These are phyloP conservation scores for Bremia lactucae DNA, from an alignment of 352 stramenopile genomes.

Conservation along the genomic window DNA sequence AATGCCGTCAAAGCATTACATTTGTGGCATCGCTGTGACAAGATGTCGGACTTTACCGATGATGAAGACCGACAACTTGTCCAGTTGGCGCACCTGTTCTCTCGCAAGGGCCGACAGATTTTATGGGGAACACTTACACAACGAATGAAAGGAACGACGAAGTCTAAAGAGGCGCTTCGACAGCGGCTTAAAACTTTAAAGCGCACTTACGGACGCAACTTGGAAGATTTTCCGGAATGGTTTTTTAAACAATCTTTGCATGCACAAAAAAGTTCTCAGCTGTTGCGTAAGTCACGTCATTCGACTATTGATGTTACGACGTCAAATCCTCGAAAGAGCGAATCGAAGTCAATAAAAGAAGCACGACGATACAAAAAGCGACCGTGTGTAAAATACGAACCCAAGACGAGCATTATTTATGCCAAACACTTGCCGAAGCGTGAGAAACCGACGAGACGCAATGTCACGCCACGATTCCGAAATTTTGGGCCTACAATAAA, in stretches of 20 bases:
- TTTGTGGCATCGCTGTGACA: conserved; percentile 1
- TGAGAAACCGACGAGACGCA: not conserved
- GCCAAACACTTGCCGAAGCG: not conserved
- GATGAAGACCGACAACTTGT: conserved; percentile 45
- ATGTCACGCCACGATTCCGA: not conserved
- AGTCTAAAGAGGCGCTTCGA: conserved; percentile 25
- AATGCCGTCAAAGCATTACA: conserved; percentile 4
- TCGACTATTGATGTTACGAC: not conserved
- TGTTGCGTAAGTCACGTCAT: not conserved
- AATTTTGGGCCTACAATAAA: conserved; percentile 1
- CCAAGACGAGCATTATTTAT: not conserved
- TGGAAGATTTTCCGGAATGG: conserved; percentile 27
- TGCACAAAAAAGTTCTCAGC: not conserved
- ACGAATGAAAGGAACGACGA: conserved; percentile 19
- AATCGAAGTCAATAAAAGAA: conserved; percentile 1
- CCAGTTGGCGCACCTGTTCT: conserved; percentile 21
- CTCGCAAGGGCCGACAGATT: conserved; percentile 11
- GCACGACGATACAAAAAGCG: not conserved
- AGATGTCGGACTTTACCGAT: conserved; percentile 49
- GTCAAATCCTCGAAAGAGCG: not conserved
- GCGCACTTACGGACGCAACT: conserved; percentile 24
- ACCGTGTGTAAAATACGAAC: too few relatives aligned
- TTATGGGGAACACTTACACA: conserved; percentile 21
- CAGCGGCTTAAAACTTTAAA: conserved; percentile 54
- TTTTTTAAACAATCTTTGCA: conserved; percentile 23